Conservation (phyloP, 2,329 filamentous ascomycete species). For the Corynespora cassiicola region DNA sequence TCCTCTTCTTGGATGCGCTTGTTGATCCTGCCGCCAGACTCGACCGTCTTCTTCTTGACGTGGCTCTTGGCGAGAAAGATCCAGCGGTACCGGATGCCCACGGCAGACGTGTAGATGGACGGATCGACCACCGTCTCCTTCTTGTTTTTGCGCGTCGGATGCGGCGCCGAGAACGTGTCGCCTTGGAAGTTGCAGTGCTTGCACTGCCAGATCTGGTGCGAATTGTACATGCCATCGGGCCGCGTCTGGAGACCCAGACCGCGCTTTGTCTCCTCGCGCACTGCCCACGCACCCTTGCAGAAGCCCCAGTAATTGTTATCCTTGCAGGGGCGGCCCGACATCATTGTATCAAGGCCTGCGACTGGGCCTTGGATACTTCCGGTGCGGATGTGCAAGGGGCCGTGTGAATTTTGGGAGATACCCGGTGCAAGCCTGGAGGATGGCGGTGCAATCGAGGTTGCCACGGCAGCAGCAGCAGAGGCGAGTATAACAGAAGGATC, state of each 20-base stretch:
- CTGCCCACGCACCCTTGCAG: conserved; percentile 48
- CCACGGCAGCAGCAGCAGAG: too few relatives aligned
- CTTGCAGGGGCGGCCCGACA: conserved; percentile 45
- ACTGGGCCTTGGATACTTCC: conserved; percentile 25
- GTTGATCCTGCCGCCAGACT: conserved; percentile 11
- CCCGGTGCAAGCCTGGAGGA: too few relatives aligned
- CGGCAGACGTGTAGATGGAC: conserved; percentile 27
- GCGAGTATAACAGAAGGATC: too few relatives aligned
- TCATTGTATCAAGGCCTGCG: conserved; percentile 29
- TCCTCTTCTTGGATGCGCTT: conserved; percentile 20
- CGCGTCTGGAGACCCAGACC: conserved; percentile 35
- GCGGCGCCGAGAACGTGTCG: conserved; percentile 25
- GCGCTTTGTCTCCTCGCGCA: conserved; percentile 41
- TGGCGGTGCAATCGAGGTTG: conserved; percentile 15
- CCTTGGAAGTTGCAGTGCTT: conserved; percentile 43
- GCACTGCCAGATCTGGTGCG: conserved; percentile 43
- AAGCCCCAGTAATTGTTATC: conserved; percentile 50
- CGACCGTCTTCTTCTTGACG: conserved; percentile 24
- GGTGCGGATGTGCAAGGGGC: conserved; percentile 22
- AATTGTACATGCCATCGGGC: conserved; percentile 44
- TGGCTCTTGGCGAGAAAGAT: conserved; percentile 48
- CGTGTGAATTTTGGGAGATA: too few relatives aligned
- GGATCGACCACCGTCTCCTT: conserved; percentile 37
- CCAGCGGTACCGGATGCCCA: conserved; percentile 46
- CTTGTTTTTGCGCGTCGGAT: conserved; percentile 34